These are phyloP conservation scores for Lophium mytilinum DNA, from an alignment of 495 filamentous ascomycete genomes.

Conservation along the genomic window DNA sequence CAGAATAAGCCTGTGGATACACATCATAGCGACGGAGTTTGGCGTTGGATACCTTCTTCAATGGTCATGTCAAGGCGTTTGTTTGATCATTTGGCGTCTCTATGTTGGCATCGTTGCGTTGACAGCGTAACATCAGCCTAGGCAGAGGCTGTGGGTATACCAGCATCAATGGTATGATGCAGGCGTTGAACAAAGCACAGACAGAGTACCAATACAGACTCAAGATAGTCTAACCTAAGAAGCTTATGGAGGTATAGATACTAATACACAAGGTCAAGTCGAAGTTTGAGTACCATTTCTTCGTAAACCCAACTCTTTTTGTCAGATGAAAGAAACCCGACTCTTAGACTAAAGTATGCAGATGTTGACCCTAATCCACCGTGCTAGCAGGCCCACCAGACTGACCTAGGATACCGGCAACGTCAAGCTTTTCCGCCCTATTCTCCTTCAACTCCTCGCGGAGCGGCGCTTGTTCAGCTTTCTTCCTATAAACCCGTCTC, in stretches of 20 bases:
- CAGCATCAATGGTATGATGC: too few relatives aligned
- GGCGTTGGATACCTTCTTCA: too few relatives aligned
- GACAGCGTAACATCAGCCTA: too few relatives aligned
- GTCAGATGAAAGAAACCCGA: not conserved
- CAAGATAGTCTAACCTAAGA: too few relatives aligned
- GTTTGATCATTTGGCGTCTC: too few relatives aligned
- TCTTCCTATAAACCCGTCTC: constrained; percentile 29
- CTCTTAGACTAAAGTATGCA: constrained; percentile 11
- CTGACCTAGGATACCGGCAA: constrained; percentile 34
- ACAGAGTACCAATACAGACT: too few relatives aligned
- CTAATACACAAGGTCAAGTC: not conserved
- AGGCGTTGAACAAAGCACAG: too few relatives aligned
- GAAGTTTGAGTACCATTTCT: not conserved
- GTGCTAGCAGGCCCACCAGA: constrained; percentile 35
- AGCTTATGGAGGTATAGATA: too few relatives aligned
- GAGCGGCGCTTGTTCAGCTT: constrained; percentile 33
- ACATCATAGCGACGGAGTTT: constrained; percentile 1
- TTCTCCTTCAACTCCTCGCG: constrained; percentile 29
- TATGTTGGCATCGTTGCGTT: too few relatives aligned
- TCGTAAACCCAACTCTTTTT: not conserved
- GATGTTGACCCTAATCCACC: constrained; percentile 28
- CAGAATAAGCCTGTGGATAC: too few relatives aligned
- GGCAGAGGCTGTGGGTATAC: too few relatives aligned
- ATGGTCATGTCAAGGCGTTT: too few relatives aligned
- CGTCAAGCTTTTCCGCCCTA: constrained; percentile 25